Evolutionary conservation across 2,329 filamentous ascomycete species (phyloP).

Genomic region (Trichoderma lentiforme): DNA sequence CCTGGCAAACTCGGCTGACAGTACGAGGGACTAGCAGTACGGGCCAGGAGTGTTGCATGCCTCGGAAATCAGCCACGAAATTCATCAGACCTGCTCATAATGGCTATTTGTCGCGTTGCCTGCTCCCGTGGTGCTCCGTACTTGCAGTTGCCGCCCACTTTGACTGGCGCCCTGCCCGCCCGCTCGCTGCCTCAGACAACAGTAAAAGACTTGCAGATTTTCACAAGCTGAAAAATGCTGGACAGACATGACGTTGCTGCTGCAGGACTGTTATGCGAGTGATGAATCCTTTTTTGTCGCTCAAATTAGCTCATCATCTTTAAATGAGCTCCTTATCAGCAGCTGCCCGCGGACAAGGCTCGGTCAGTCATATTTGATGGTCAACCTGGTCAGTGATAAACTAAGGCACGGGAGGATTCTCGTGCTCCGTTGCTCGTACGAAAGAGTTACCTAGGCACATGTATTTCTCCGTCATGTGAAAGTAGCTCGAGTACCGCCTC

Average conservation of each 20-base stretch:
- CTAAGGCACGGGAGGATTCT: not conserved
- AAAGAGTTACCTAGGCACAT: not conserved
- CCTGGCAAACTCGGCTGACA: constrained; percentile 9
- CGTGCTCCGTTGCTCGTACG: not conserved
- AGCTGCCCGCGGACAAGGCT: not conserved
- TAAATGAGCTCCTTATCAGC: not conserved
- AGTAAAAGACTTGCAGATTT: not conserved
- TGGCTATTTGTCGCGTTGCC: not conserved
- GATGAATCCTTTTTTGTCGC: not conserved
- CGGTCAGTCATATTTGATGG: not conserved
- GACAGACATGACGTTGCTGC: not conserved
- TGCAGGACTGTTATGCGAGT: not conserved
- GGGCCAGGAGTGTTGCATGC: not conserved
- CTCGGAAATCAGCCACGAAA: constrained; percentile 10
- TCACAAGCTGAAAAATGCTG: not conserved
- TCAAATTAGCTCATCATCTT: not conserved
- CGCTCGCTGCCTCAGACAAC: not conserved
- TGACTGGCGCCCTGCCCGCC: not conserved
- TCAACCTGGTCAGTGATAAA: not conserved
- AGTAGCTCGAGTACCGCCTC: not conserved
- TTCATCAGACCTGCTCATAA: not conserved
- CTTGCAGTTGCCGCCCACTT: not conserved
- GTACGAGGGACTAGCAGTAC: not conserved
- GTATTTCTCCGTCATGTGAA: constrained; percentile 17
- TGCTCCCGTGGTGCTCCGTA: not conserved